phyloP scores from a whole-genome alignment of 495 filamentous ascomycete genomes.

The Aspergillus homomorphus region DNA sequence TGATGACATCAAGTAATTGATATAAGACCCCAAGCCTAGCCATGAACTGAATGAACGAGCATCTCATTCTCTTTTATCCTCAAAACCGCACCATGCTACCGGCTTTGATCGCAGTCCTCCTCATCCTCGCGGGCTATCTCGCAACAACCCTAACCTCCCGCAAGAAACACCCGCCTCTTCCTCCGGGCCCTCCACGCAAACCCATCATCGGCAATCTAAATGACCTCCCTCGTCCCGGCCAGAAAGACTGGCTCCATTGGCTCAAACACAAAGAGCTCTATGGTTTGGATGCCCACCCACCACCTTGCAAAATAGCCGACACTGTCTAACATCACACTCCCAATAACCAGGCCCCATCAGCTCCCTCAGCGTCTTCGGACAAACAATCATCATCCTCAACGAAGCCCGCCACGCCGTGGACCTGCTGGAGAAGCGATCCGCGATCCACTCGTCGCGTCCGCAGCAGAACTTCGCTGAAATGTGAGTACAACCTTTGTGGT shows the following conservation, averaged over 20 bases:
- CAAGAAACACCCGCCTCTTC: slow-evolving; percentile 22
- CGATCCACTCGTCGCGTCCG: slow-evolving; percentile 42
- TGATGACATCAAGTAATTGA: background rate
- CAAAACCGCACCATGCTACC: background rate
- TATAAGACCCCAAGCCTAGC: background rate
- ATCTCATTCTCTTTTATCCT: background rate
- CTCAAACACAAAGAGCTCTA: slow-evolving; percentile 50
- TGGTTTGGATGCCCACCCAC: slow-evolving; percentile 17
- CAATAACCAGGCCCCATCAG: slow-evolving; percentile 38
- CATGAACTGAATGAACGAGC: background rate
- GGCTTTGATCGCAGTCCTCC: background rate
- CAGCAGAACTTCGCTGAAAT: slow-evolving; percentile 33
- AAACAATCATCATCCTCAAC: slow-evolving; percentile 48
- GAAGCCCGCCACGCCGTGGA: slow-evolving; percentile 38
- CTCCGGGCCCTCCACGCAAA: slow-evolving; percentile 43
- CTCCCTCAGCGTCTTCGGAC: slow-evolving; percentile 45
- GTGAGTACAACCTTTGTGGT: slow-evolving; percentile 14
- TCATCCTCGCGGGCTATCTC: background rate
- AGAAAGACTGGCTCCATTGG: slow-evolving; percentile 47
- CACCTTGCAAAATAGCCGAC: background rate
- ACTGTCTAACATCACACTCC: background rate
- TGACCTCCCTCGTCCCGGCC: slow-evolving; percentile 41
- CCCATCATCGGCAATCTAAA: slow-evolving; percentile 48
- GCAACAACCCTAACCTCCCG: background rate
- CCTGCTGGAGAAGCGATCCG: slow-evolving; percentile 44